Base-by-base conservation (phyloP, 108 stramenopile genomes). In the Cylindrotheca fusiformis region DNA sequence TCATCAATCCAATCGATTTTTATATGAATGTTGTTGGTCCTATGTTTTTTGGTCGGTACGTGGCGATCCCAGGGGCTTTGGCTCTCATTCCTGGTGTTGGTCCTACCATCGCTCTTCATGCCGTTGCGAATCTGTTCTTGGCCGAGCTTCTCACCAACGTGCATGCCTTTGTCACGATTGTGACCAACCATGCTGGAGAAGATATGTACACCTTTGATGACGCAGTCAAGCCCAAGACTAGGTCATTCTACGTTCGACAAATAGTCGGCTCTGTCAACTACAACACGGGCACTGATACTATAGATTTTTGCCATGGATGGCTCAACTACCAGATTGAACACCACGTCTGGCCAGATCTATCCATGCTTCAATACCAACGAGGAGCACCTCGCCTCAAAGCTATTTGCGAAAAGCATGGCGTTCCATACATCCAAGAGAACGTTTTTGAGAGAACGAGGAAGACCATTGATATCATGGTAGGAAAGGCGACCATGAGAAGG, bases 311-410 rank as follows among this genome's bases (percentile, higher is more conserved):
- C 28, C 95, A 96, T 60, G 95, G 92, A 49, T 96, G 75, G 61
- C 68, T 96, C 30, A 93, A 93, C 74, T 96, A 96, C 60, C 95
- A 96, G 58, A 87, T 94, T 56, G 95, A 96, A 67, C 95, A 96
- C 63, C 95, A 96, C 75, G 58, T 95, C 26, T 93, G 88, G 88
- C 95, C 95, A 10, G 78, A 75, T 64, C 76, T 96, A 1, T 75
- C 76, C 32, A 96, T 96, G 95, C 75, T 87, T 25, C 76, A 77
- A 0, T 96, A 96, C 77, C 93, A 93, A 77, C 73, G 71, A 53
- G 78, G 82, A 5, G 87, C 87, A 17, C 90, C 90, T 0, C 58
- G 79, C 41, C 83, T 96, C 24, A 72, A 80, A 74, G 84, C 76
- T 6, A 79, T 93, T 29, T 93, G 91, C 62, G 59, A 79, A 62